Evolutionary conservation across 2,329 filamentous ascomycete species (phyloP), one percentile per base, ranked within the genome.

Genomic region (Talaromyces sp.): DNA sequence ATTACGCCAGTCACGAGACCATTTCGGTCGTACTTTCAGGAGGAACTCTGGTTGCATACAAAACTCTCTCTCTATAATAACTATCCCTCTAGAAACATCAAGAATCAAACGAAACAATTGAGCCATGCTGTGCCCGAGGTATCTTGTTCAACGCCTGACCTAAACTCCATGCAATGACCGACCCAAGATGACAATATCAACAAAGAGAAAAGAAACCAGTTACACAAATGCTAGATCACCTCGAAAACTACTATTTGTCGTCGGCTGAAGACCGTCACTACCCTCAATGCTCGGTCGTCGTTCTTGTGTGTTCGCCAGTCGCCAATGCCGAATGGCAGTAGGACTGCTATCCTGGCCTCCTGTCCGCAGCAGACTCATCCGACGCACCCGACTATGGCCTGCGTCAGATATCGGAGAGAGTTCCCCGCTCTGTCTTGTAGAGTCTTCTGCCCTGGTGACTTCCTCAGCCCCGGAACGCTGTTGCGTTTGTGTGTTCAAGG

Each of bases 171-270:
- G 33, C 35, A 15, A 50, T 52, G 19, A 45, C 56, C 13, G 8
- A 31, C 35, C 37, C 56, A 41, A 37, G 35, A 45, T 39, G 17
- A 58, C 19, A 25, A 31, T 57, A 31, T 56, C 33, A 37, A 56
- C n/a, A 56, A 25, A 39, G 33, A 25, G n/a, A 56, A 25, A 56
- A 35, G 50, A 54, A 56, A 39, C n/a, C 22, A 19, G 52, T 25
- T 66, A 75, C 39, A 76, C 70, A 69, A 76, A 77, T n/a, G 70
- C 71, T 17, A 72, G 67, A 61, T 73, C 72, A 31, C 72, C 73
- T 49, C 68, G 63, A n/a, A 71, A 67, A 66, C 73, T 75, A 31
- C 68, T 69, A 10, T 69, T 70, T 7, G 66, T 57, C 2, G 69
- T 69, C 39, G 65, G 69, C 45, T 66, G 66, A 19, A 73, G 59